phyloP scores from a whole-genome alignment of 179 eudicot genomes.

The Patellifolia procumbens region DNA sequence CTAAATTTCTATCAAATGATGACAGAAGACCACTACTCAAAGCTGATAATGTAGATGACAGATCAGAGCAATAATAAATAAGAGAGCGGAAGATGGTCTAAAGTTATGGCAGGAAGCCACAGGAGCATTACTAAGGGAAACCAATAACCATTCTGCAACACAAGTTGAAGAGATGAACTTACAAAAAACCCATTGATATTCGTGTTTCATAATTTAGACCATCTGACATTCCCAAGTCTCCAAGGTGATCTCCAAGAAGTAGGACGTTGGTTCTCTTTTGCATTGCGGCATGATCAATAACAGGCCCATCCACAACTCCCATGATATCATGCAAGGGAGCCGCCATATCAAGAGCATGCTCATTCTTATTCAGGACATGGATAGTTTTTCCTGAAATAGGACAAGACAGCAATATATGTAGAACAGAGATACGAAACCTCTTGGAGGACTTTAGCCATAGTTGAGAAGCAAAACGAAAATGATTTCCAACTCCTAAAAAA shows the following conservation, averaged over 20 bases:
- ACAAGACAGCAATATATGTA: conserved; percentile 3
- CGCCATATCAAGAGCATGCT: conserved; percentile 96
- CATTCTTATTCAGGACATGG: conserved; percentile 88
- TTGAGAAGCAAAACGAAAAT: not conserved
- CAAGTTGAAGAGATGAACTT: conserved; percentile 38
- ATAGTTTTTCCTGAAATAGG: conserved; percentile 71
- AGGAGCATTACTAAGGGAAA: not conserved
- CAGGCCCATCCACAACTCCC: conserved; percentile 51
- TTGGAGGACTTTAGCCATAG: not conserved
- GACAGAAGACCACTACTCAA: not conserved
- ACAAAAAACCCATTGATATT: conserved; percentile 90
- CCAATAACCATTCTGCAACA: not conserved
- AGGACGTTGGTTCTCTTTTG: conserved; percentile 81
- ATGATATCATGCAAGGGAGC: conserved; percentile 65
- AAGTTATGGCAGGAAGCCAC: conserved; percentile 3
- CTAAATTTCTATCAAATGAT: not conserved
- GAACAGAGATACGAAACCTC: not conserved
- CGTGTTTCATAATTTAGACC: conserved; percentile 77
- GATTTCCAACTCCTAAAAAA: not conserved
- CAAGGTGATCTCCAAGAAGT: conserved; percentile 92
- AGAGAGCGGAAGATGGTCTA: not conserved
- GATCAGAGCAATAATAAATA: not conserved
- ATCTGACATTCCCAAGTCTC: conserved; percentile 97
- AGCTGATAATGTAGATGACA: not conserved
- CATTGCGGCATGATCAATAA: conserved; percentile 48